Conservation (phyloP, 1,139 yeast species). For the Diutina sp. region DNA sequence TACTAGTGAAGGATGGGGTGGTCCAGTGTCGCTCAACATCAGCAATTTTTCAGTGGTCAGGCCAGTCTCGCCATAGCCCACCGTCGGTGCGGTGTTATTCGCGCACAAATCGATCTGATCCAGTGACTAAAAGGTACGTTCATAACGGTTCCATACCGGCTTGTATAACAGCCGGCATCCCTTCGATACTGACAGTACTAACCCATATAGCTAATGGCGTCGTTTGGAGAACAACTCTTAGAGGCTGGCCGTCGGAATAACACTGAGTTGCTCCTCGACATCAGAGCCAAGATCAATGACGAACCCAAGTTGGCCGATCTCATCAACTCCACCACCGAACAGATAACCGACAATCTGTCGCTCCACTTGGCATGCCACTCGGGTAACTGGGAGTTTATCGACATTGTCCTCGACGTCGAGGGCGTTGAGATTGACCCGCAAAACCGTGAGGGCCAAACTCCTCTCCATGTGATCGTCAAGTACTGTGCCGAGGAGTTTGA, state of each 20-base stretch:
- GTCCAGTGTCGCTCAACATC: neutral
- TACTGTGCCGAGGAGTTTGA: slow-evolving; percentile 73
- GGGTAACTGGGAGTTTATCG: slow-evolving; percentile 84
- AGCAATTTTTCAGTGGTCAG: neutral
- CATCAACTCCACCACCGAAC: slow-evolving; percentile 61
- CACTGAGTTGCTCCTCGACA: slow-evolving; percentile 52
- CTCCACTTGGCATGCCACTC: slow-evolving; percentile 70
- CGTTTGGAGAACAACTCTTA: slow-evolving; percentile 50
- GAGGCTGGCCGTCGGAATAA: slow-evolving; percentile 88
- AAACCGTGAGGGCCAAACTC: slow-evolving; percentile 75
- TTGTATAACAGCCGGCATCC: no score
- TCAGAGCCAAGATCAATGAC: slow-evolving; percentile 35
- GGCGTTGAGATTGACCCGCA: slow-evolving; percentile 84
- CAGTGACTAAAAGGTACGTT: neutral
- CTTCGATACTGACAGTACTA: neutral
- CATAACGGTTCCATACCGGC: neutral
- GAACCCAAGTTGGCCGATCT: slow-evolving; percentile 39
- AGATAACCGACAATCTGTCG: slow-evolving; percentile 66
- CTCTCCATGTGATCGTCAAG: slow-evolving; percentile 75
- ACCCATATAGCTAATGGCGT: neutral
- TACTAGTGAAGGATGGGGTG: no score
- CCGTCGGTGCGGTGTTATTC: neutral
- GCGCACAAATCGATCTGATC: neutral
- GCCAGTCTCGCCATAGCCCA: neutral
- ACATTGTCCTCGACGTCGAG: slow-evolving; percentile 68